Evolutionary conservation across 805 yeast species (phyloP), one percentile per base, ranked within the genome.

Genomic region (Ogataea corticis): DNA sequence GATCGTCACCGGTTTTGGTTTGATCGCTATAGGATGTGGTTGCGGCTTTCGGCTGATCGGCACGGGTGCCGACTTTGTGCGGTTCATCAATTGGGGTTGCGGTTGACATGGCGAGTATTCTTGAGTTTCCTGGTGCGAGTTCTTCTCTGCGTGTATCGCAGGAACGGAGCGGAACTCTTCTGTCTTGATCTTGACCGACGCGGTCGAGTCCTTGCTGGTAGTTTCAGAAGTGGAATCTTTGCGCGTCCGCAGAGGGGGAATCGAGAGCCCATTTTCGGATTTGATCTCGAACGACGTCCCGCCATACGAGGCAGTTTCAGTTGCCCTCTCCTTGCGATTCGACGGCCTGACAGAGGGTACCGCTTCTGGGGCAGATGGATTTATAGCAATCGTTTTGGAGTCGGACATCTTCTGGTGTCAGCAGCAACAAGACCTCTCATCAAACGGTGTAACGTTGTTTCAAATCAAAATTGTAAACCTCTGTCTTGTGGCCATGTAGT

Each of bases 1-100:
- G 5, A 53, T 51, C n/a, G 59, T 48, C 10, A 53, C 52, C 14
- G 57, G 62, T 42, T 51, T 61, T 7, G 66, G 66, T 30, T 57
- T 59, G 18, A 62, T 62, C 1, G 66, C 66, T 17, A 62, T 61
- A 0, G 65, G 66, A 29, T 62, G 64, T 6, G 53, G 56, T 23
- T 51, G 50, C 7, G 38, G 40, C 19, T 49, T 51, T 11, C 16
- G 17, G 28, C 41, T 14, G 27, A 45, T 33, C 6, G 50, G 54
- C 7, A 33, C 45, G 2, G 54, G 54, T 6, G 36, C 44, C 3
- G 54, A 47, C 33, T 42, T 51, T 1, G 51, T 39, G 10, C 50
- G 37, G 29, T 16, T 38, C 52, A 50, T 50, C 17, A 9, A 12
- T 9, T 35, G 38, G 3, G 38, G 21, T 28, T 35, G 38, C 19